Conservation (phyloP, 495 filamentous ascomycete genomes). For the Neurospora sp. region DNA sequence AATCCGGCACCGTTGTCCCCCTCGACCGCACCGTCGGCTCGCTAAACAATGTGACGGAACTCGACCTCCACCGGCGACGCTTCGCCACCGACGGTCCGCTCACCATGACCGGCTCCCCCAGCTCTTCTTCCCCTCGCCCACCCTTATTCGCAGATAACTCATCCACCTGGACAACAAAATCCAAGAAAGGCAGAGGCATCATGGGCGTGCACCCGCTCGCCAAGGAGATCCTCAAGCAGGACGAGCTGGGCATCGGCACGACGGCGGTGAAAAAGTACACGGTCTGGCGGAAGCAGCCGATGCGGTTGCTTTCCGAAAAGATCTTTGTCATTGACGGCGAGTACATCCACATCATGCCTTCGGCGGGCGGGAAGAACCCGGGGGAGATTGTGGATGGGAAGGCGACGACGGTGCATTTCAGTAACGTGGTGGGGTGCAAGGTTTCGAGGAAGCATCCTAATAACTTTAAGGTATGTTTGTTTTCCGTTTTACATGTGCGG, state of each 20-base stretch:
- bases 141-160: constrained; percentile 51
- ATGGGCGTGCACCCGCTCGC: constrained; percentile 65
- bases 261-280: constrained; percentile 71
- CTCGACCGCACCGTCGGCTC: constrained; percentile 85
- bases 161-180: constrained; percentile 58
- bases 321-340: constrained; percentile 88
- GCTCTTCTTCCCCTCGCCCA: constrained; percentile 70
- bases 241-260: constrained; percentile 51
- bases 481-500: neutral
- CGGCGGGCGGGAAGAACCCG: constrained; percentile 37
- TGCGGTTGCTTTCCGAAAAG: constrained; percentile 80
- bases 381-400: constrained; percentile 49
- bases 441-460: constrained; percentile 83
- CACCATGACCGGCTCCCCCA: constrained; percentile 66
- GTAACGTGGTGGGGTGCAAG: constrained; percentile 86
- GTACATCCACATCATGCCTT: constrained; percentile 89
- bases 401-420: constrained; percentile 84
- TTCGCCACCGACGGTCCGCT: constrained; percentile 73
- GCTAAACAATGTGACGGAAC: constrained; percentile 68
- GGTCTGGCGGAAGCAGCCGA: constrained; percentile 86
- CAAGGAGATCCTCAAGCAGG: constrained; percentile 55
- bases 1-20: constrained; percentile 69
- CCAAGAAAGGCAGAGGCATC: constrained; percentile 26
- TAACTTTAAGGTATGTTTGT: constrained; percentile 62
- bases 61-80: constrained; percentile 79